phyloP scores from a whole-genome alignment of 257 asterid genomes.

The Solanum pimpinellifolium region DNA sequence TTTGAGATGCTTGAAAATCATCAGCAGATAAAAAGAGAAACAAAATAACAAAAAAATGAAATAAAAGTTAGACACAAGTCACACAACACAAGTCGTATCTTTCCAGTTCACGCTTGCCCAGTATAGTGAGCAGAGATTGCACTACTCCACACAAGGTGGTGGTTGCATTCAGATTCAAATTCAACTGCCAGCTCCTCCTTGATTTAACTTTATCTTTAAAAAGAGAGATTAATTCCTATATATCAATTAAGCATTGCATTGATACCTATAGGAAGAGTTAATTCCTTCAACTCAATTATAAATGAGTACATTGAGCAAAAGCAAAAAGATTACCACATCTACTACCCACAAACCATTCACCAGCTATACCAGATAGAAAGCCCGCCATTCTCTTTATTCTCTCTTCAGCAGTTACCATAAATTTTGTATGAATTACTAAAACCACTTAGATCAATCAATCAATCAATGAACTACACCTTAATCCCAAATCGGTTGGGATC shows the following conservation, averaged over 20 bases:
- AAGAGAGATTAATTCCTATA: neutral
- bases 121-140: neutral
- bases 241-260: neutral
- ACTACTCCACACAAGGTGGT: neutral
- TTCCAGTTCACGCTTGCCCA: neutral
- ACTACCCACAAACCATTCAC: neutral
- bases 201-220: neutral
- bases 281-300: neutral
- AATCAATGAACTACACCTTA: neutral
- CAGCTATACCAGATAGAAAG: neutral
- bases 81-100: neutral
- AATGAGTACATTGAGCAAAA: neutral
- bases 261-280: neutral
- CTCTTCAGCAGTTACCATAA: neutral
- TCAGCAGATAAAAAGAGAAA: neutral
- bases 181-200: neutral
- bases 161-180: neutral
- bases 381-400: neutral
- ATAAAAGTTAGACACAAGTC: neutral
- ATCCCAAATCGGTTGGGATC: neutral
- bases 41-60: neutral
- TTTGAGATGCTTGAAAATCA: neutral
- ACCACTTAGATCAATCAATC: neutral
- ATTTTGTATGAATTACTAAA: neutral
- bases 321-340: neutral